Conservation (phyloP, 106 monocot genomes). For the Acorus calamus region DNA sequence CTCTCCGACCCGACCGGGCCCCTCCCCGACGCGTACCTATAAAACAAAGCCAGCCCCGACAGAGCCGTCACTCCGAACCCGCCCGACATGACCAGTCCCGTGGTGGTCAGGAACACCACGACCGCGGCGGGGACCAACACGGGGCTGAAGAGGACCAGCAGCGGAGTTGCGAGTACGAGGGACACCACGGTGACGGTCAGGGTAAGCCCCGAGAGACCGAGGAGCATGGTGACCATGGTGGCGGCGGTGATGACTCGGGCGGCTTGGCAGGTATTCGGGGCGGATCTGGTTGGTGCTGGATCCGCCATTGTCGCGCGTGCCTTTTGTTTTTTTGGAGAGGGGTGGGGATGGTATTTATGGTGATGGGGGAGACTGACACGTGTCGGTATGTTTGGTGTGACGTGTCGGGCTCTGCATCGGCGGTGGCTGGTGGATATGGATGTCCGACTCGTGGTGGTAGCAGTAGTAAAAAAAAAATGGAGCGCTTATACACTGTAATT, state of each 20-base stretch:
- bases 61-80: slow-evolving; percentile 11
- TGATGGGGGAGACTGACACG: too few relatives aligned
- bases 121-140: slow-evolving; percentile 12
- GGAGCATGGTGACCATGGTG: not conserved
- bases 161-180: slow-evolving; percentile 6
- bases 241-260: slow-evolving; percentile 1
- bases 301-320: too few relatives aligned
- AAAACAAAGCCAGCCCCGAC: slow-evolving; percentile 12
- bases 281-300: too few relatives aligned
- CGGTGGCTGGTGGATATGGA: too few relatives aligned
- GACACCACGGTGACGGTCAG: slow-evolving; percentile 8
- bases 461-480: too few relatives aligned
- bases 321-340: too few relatives aligned
- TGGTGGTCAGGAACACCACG: not conserved
- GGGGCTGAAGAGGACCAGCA: slow-evolving; percentile 14
- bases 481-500: too few relatives aligned
- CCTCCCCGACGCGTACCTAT: slow-evolving; percentile 6
- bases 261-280: too few relatives aligned
- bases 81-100: slow-evolving; percentile 3
- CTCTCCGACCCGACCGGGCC: slow-evolving; percentile 8
- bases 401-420: too few relatives aligned
- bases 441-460: too few relatives aligned
- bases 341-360: too few relatives aligned
- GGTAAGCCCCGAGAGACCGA: slow-evolving; percentile 5
- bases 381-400: too few relatives aligned